Base-by-base conservation (phyloP, 2,329 filamentous ascomycete species). In the Fusarium pseudoanthophilum region DNA sequence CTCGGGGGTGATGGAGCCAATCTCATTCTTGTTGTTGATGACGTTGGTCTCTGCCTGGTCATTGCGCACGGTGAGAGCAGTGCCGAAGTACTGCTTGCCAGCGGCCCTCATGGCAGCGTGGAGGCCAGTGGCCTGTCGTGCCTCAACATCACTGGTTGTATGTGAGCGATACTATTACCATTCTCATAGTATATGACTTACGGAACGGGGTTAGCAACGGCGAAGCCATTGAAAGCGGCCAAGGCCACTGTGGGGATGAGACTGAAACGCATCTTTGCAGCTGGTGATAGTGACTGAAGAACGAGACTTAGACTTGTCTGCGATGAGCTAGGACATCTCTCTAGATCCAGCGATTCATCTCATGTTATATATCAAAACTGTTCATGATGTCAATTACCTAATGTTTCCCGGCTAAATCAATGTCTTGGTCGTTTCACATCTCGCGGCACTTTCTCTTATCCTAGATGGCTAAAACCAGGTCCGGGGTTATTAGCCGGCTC, bases 231-330 rank as follows among this genome's bases (percentile, higher is more conserved):
- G 42, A 42, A 58, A 26, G 55, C 18, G 10, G 64, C 64, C 52
- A 67, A 49, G 9, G 64, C 64, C 1, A 66, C 36, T 10, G 59
- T 18, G 20, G 64, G 62, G 9, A 67, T 24, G 30, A 67, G 18
- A 45, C 64, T 67, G 32, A 67, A 67, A 37, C 64, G 64, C 64
- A 67, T 67, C n/a, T 60, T 60, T 46, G 52, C 26, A 67, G 42
- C 15, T 28, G 18, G 7, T 28, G 21, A 37, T 8, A 7, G 15
- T 36, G 10, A 20, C 3, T 42, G 2, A 34, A 48, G 36, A n/a
- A 21, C 28, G 24, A 51, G 13, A 60, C 14, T 24, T 11, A 6
- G 28, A 60, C 16, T 34, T 67, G 34, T n/a, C 26, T 60, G 39
- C 43, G 16, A 11, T 36, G 52, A 5, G n/a, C 4, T 4, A 18